Evolutionary conservation across 768 basidiomycete species (phyloP).

Genomic region (Leccinellum albellum): DNA sequence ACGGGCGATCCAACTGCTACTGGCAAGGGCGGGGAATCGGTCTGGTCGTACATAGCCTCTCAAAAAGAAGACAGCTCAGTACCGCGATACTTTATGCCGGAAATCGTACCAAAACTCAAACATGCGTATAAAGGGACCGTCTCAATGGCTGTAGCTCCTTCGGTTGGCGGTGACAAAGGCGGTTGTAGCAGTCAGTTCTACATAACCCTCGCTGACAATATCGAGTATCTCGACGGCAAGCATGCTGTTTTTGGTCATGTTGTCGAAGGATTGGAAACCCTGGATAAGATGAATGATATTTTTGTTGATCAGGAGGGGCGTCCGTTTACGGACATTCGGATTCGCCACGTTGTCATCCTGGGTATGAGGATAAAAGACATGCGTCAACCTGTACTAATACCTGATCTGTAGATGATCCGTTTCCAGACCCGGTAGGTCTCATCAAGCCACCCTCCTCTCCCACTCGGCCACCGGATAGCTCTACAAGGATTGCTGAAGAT

Average conservation of each 20-base stretch:
- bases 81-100: slow-evolving; percentile 86
- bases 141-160: slow-evolving; percentile 96
- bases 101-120: slow-evolving; percentile 76
- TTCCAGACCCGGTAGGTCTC: slow-evolving; percentile 79
- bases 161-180: slow-evolving; percentile 58
- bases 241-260: slow-evolving; percentile 96
- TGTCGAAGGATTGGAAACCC: slow-evolving; percentile 87
- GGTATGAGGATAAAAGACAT: slow-evolving; percentile 43
- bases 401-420: slow-evolving; percentile 77
- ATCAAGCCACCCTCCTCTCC: slow-evolving; percentile 73
- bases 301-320: slow-evolving; percentile 85
- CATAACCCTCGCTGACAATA: slow-evolving; percentile 83
- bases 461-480: slow-evolving; percentile 76
- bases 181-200: slow-evolving; percentile 97
- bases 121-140: slow-evolving; percentile 84
- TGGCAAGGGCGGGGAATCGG: slow-evolving; percentile 88
- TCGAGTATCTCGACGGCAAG: slow-evolving; percentile 93
- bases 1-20: slow-evolving; percentile 94
- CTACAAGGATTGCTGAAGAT: slow-evolving; percentile 90
- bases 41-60: slow-evolving; percentile 73
- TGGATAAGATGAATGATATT: slow-evolving; percentile 90
- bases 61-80: slow-evolving; percentile 31
- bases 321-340: slow-evolving; percentile 91
- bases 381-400: slow-evolving; percentile 1
- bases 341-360: slow-evolving; percentile 92